Conservation (phyloP, 2,329 filamentous ascomycete genomes). For the Colletotrichum musae region DNA sequence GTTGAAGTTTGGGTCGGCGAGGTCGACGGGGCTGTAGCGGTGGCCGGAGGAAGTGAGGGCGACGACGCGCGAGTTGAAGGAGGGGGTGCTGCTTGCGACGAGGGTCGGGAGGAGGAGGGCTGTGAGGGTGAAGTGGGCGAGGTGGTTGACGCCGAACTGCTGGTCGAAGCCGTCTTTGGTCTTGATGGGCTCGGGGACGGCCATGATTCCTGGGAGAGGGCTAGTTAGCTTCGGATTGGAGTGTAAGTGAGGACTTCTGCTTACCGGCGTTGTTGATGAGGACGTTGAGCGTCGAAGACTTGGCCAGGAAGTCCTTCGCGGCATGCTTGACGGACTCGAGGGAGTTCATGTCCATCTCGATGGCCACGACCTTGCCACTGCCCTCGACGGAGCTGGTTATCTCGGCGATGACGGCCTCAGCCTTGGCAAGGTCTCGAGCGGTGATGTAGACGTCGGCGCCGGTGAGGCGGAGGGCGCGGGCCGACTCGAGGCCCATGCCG, state of each 20-base stretch:
- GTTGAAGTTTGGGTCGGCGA: constrained; percentile 53
- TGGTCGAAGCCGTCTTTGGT: constrained; percentile 46
- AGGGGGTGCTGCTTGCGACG: constrained; percentile 53
- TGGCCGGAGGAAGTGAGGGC: constrained; percentile 60
- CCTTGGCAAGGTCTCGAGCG: constrained; percentile 54
- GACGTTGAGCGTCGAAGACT: constrained; percentile 44
- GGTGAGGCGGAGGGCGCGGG: constrained; percentile 56
- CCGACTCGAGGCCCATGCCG: constrained; percentile 60
- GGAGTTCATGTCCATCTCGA: constrained; percentile 50
- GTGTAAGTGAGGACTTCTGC: rapidly evolving
- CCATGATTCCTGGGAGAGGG: constrained; percentile 35
- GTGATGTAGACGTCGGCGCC: constrained; percentile 61
- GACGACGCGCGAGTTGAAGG: constrained; percentile 62
- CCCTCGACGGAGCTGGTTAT: constrained; percentile 22
- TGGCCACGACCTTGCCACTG: constrained; percentile 49
- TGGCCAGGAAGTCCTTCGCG: constrained; percentile 41
- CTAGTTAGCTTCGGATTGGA: neutral
- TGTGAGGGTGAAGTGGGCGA: constrained; percentile 68
- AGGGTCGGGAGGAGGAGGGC: constrained; percentile 62
- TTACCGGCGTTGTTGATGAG: constrained; percentile 61
- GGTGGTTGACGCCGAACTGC: constrained; percentile 68
- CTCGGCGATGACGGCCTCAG: constrained; percentile 45
- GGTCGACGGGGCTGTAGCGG: constrained; percentile 48
- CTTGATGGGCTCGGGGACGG: constrained; percentile 30
- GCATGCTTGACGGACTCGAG: constrained; percentile 50